Conservation (phyloP, 2,329 filamentous ascomycete species). For the Hymenoscyphus occultus region DNA sequence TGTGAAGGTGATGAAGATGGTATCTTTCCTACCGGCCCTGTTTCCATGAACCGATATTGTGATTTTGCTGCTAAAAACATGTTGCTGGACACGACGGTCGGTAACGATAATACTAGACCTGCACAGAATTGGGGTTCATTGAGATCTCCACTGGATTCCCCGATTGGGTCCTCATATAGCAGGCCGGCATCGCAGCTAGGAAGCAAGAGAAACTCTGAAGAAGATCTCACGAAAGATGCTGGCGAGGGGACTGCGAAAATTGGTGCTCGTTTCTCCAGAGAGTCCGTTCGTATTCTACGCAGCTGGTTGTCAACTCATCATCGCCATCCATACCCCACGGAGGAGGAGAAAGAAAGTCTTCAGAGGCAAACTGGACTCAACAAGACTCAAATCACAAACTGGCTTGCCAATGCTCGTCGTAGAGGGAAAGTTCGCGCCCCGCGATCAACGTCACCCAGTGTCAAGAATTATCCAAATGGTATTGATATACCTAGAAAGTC, state of each 20-base stretch:
- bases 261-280: slow-evolving; percentile 73
- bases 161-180: slow-evolving; percentile 11
- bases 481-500: slow-evolving; percentile 70
- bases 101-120: slow-evolving; percentile 13
- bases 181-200: slow-evolving; percentile 20
- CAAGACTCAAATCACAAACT: slow-evolving; percentile 83
- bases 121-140: slow-evolving; percentile 15
- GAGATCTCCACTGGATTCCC: slow-evolving; percentile 12
- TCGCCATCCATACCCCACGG: slow-evolving; percentile 82
- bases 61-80: slow-evolving; percentile 17
- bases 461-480: slow-evolving; percentile 56
- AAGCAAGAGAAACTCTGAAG: slow-evolving; percentile 47
- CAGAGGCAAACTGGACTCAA: slow-evolving; percentile 77
- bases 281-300: slow-evolving; percentile 77
- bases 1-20: slow-evolving; percentile 25
- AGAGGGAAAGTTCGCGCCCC: slow-evolving; percentile 73
- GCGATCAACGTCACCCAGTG: slow-evolving; percentile 65
- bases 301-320: slow-evolving; percentile 79
- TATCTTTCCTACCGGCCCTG: slow-evolving; percentile 25
- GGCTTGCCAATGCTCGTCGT: slow-evolving; percentile 85
- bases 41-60: slow-evolving; percentile 23
- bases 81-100: slow-evolving; percentile 4
- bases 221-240: slow-evolving; percentile 56
- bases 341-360: slow-evolving; percentile 79
- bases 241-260: slow-evolving; percentile 52